phyloP scores from a whole-genome alignment of 768 basidiomycete species.

The Boletus rex-veris region DNA sequence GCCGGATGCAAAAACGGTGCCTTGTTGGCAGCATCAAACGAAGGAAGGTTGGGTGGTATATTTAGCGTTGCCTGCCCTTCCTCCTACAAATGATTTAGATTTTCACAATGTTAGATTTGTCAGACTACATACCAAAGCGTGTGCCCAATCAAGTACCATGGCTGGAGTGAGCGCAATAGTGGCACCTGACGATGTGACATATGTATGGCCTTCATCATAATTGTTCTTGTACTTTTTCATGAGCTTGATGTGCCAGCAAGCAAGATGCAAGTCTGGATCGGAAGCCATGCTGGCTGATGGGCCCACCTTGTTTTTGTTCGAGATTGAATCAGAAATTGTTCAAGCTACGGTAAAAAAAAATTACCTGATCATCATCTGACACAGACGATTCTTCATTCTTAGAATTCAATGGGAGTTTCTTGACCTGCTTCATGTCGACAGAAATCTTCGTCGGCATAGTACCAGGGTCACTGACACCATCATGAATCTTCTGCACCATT shows the following conservation, averaged over 20 bases:
- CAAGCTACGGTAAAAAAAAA: not conserved
- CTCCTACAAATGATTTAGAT: not conserved
- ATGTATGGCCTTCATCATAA: not conserved
- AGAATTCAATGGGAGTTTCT: not conserved
- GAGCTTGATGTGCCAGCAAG: not conserved
- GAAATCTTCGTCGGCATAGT: not conserved
- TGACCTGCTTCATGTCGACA: constrained; percentile 2
- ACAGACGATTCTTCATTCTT: not conserved
- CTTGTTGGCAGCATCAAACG: not conserved
- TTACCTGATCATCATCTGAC: not conserved
- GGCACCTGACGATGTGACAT: not conserved
- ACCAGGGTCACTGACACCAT: no score
- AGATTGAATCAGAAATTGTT: not conserved
- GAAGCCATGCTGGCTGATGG: not conserved
- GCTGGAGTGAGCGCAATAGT: not conserved
- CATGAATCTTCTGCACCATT: not conserved
- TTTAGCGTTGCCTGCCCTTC: not conserved
- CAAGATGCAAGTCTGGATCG: not conserved
- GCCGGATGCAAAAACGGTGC: not conserved
- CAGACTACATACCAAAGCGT: not conserved
- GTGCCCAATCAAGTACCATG: not conserved
- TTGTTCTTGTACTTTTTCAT: not conserved
- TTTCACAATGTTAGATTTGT: no score
- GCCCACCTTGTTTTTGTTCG: not conserved
- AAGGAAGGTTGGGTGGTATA: not conserved